Conservation (phyloP, 2,329 filamentous ascomycete genomes). For the Exophiala alcalophila region DNA sequence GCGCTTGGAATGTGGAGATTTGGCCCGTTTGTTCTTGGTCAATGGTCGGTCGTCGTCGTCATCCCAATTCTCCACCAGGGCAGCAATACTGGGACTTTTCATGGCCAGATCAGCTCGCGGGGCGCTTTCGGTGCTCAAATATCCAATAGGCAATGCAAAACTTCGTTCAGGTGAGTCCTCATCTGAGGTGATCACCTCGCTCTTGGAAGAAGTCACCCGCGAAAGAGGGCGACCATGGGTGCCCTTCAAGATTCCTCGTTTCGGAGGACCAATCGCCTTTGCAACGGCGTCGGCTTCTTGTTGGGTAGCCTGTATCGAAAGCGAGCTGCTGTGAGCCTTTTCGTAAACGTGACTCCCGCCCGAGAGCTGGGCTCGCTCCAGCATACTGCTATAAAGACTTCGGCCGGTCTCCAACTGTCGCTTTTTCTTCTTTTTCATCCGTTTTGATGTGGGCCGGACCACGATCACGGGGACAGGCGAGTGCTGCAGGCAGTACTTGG, state of each 20-base stretch:
- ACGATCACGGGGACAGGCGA: constrained; percentile 92
- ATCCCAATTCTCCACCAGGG: constrained; percentile 26
- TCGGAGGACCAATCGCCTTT: constrained; percentile 46
- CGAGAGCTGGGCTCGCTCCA: constrained; percentile 59
- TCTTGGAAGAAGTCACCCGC: constrained; percentile 22
- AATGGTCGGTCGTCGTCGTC: constrained; percentile 6
- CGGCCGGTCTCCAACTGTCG: constrained; percentile 72
- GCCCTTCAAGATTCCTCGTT: constrained; percentile 26
- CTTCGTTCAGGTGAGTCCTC: constrained; percentile 24
- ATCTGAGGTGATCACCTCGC: constrained; percentile 27
- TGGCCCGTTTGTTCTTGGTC: constrained; percentile 8
- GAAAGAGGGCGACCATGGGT: constrained; percentile 28
- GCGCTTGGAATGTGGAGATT: constrained; percentile 11
- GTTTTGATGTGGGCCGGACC: constrained; percentile 80
- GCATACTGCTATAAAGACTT: constrained; percentile 73
- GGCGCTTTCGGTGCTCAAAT: constrained; percentile 26
- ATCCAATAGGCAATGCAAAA: constrained; percentile 30
- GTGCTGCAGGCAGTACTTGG: constrained; percentile 91
- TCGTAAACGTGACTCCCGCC: constrained; percentile 53
- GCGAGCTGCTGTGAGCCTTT: constrained; percentile 34
- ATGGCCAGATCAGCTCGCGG: constrained; percentile 28
- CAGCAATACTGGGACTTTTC: constrained; percentile 29
- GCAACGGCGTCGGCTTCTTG: constrained; percentile 52
- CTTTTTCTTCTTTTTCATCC: constrained; percentile 86
- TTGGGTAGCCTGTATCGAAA: constrained; percentile 37